Evolutionary conservation across 2,329 filamentous ascomycete genomes (phyloP).

Genomic region (Fusarium poae): DNA sequence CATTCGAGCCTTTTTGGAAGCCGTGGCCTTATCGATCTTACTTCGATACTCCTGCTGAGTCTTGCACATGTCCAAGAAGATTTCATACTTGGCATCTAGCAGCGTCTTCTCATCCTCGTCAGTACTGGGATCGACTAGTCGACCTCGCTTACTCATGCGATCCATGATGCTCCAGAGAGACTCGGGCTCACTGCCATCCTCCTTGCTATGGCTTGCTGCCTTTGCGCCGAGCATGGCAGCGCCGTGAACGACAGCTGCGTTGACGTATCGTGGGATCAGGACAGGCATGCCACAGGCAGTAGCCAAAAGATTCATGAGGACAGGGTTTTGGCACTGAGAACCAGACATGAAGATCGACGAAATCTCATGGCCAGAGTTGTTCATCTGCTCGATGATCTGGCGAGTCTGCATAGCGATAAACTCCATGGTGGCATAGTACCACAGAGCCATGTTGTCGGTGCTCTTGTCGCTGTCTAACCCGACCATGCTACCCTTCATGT

Average conservation of each 20-base stretch:
- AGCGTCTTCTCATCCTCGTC: conserved; percentile 82
- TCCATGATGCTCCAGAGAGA: conserved; percentile 97
- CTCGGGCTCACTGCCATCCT: conserved; percentile 78
- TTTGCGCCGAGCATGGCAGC: conserved; percentile 98
- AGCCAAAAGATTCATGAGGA: conserved; percentile 91
- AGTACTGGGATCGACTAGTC: conserved; percentile 80
- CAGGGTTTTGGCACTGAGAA: conserved; percentile 94
- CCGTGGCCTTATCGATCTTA: conserved; percentile 76
- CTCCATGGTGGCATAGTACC: conserved; percentile 97
- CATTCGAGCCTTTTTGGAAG: conserved; percentile 55
- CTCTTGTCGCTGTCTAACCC: conserved; percentile 89
- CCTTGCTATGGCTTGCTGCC: conserved; percentile 84
- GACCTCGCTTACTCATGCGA: conserved; percentile 93
- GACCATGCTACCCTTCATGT: conserved; percentile 91
- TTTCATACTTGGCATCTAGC: conserved; percentile 88
- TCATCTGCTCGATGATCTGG: conserved; percentile 96
- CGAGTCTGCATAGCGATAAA: conserved; percentile 97
- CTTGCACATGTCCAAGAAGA: conserved; percentile 94
- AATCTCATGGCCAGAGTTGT: conserved; percentile 87
- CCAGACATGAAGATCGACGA: conserved; percentile 98
- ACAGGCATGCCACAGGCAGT: conserved; percentile 94
- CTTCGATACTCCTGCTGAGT: conserved; percentile 86
- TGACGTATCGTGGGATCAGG: conserved; percentile 91
- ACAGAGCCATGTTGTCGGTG: conserved; percentile 86
- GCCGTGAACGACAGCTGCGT: conserved; percentile 96